Evolutionary conservation across 2,329 filamentous ascomycete species (phyloP), one percentile per base, ranked within the genome.

Genomic region (Chrysoporthe puriensis): DNA sequence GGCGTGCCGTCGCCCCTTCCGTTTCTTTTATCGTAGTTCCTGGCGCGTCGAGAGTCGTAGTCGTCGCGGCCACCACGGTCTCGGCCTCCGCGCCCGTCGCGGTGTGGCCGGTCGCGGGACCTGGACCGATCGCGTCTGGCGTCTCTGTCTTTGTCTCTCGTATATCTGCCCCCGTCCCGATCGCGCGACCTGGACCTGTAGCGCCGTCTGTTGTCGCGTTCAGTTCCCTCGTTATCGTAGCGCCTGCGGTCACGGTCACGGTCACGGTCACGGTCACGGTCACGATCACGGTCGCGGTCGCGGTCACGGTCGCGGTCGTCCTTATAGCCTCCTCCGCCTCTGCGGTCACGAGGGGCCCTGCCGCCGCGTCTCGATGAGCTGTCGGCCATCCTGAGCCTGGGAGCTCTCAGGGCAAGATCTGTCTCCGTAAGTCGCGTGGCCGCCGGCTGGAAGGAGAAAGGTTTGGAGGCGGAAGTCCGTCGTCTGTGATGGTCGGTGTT

Each of bases 181-280:
- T 66, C 64, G 6, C 64, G 64, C 8, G 64, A 66, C 14, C 69
- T 60, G 44, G 69, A 70, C 5, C 69, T 43, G 57, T 70, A 70
- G 54, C 73, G 70, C 63, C 72, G 67, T 62, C 72, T 65, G 44
- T 71, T 67, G 60, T 73, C 70, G n/a, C 69, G 68, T 64, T 79
- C 75, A 71, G 77, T 79, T 42, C 80, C 78, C 11, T 71, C 67
- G 6, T 72, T 74, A 9, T 71, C 66, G 13, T 72, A 73, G n/a
- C 77, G 73, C 40, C 74, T 71, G 21, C 71, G 26, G 26, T 26
- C 26, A 26, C 26, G 26, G 26, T 26, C 26, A 46, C 72, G 69
- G 18, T 83, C 81, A 64, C 81, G 75, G 70, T 74, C 68, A 46
- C 72, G 69, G n/a, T 83, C 81, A 64, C 81, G 75, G 70, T 74